A percentile compares a stretch with the other conserved stretches of the same genome.
Evolutionary conservation across 2,329 filamentous ascomycete species (phyloP).

Genomic region (Akanthomyces uredinophilus): DNA sequence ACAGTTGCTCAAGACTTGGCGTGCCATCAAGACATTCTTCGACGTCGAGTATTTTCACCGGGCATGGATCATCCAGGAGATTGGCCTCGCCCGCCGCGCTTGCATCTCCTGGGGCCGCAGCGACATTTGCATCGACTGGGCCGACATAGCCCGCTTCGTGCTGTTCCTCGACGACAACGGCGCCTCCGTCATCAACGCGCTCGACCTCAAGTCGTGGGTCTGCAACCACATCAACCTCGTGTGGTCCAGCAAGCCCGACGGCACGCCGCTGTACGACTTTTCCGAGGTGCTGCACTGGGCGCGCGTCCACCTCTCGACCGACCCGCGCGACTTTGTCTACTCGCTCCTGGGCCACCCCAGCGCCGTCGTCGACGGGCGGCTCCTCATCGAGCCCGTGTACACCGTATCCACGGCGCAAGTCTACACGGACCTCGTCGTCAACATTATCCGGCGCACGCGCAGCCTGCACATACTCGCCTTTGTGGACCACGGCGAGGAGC

Average conservation of each 20-base stretch:
- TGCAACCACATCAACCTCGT: slow-evolving; percentile 15
- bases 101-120: slow-evolving; percentile 11
- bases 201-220: slow-evolving; percentile 14
- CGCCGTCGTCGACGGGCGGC: slow-evolving; percentile 2
- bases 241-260: slow-evolving; percentile 11
- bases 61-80: slow-evolving; percentile 21
- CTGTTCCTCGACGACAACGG: slow-evolving; percentile 12
- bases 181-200: slow-evolving; percentile 14
- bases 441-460: slow-evolving; percentile 1
- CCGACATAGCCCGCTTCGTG: slow-evolving; percentile 5
- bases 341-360: slow-evolving; percentile 14
- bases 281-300: slow-evolving; percentile 14
- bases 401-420: not conserved
- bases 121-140: slow-evolving; percentile 10
- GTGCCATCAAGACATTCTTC: slow-evolving; percentile 17
- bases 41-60: slow-evolving; percentile 18
- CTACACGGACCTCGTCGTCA: slow-evolving; percentile 10
- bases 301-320: slow-evolving; percentile 11
- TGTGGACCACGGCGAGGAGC: slow-evolving; percentile 11
- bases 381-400: slow-evolving; percentile 6
- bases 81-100: slow-evolving; percentile 15
- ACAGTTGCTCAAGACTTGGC: not conserved
- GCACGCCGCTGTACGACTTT: slow-evolving; percentile 10
- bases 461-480: slow-evolving; percentile 13
- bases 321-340: slow-evolving; percentile 14